Evolutionary conservation across 495 filamentous ascomycete species (phyloP), one percentile per base, ranked within the genome.

Genomic region (Lophium mytilinum): DNA sequence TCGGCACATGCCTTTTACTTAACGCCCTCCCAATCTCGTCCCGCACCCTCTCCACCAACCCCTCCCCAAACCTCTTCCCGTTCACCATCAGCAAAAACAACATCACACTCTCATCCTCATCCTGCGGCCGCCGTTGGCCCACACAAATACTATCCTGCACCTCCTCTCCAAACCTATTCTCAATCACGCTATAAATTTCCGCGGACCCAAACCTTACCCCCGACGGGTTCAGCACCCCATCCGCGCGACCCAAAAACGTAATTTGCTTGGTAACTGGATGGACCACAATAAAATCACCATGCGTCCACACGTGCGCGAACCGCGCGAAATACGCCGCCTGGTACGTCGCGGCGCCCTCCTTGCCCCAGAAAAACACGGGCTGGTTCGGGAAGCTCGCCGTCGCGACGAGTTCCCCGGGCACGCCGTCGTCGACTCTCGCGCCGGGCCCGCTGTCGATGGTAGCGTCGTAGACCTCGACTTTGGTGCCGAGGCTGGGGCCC

Each of bases 161-260:
- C 15, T 80, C 69, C 15, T 80, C 69, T 0, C 79, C 69, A 62
- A 90, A 89, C 52, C 78, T 68, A 46, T 76, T 73, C 67, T 92
- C 88, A 19, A 90, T 69, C 4, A 90, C 84, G 17, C 74, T 73
- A 69, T 92, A 92, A 45, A 92, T 84, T 69, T 92, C 88, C 6
- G 89, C 86, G 41, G 82, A 86, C 14, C 90, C 90, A 62, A 96
- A 96, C 36, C 90, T 75, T 9, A 96, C 88, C 0, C 90, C 90
- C 9, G 79, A 82, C 0, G 90, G 90, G 69, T 96, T 96, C 33
- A 96, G 73, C 40, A 95, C 89, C 4, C 90, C 90, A 65, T 96
- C 90, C 18, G 90, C 91, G 50, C 90, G 81, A 39, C 90, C 90
- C 42, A 87, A 78, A 66, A 92, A 85, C 34, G 79, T 68, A 12